phyloP scores from a whole-genome alignment of 805 yeast species.

The Metschnikowia bowlesiae region DNA sequence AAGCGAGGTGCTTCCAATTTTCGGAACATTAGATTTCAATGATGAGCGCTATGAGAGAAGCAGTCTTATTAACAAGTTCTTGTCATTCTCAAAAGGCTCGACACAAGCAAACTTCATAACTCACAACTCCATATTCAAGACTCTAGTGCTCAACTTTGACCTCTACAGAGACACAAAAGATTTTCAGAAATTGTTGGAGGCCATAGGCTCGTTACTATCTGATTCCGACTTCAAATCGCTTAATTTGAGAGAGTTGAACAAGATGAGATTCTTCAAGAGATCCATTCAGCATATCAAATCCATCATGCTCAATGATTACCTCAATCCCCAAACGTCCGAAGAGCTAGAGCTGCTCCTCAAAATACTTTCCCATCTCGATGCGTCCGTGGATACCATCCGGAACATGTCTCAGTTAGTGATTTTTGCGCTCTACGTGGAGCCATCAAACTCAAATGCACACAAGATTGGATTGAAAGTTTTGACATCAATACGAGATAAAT shows the following conservation, averaged over 20 bases:
- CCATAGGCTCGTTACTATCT: constrained; percentile 51
- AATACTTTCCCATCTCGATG: constrained; percentile 32
- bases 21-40: neutral
- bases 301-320: constrained; percentile 9
- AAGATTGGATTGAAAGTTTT: constrained; percentile 32
- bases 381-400: constrained; percentile 52
- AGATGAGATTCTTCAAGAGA: constrained; percentile 46
- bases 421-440: constrained; percentile 44
- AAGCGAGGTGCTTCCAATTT: neutral
- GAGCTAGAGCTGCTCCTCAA: constrained; percentile 21
- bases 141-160: constrained; percentile 51
- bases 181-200: constrained; percentile 51
- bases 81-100: neutral
- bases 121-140: constrained; percentile 35
- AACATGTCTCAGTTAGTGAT: constrained; percentile 45
- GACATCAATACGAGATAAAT: constrained; percentile 31
- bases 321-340: constrained; percentile 7
- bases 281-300: constrained; percentile 49
- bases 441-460: constrained; percentile 26
- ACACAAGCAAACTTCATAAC: neutral
- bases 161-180: constrained; percentile 56
- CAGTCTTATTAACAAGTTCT: neutral
- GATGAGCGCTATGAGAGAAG: neutral
- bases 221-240: constrained; percentile 47
- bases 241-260: constrained; percentile 50